Evolutionary conservation across 2,329 filamentous ascomycete genomes (phyloP), one percentile per base, ranked within the genome.

Genomic region (Xylaria sp.): DNA sequence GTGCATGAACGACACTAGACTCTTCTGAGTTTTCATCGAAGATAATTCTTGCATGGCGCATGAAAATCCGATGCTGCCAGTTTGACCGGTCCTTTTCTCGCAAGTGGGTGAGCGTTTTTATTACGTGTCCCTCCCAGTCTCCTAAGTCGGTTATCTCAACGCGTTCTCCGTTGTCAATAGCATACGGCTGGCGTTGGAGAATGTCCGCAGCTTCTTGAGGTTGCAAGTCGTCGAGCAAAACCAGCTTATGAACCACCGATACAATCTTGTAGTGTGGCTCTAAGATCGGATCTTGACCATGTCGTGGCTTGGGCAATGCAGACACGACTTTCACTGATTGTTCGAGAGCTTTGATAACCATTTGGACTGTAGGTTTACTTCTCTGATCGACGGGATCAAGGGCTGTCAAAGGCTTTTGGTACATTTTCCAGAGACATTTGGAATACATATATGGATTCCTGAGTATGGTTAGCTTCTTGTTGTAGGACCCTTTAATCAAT

Each of bases 201-300:
- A 88, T 81, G 52, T 84, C 76, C 43, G 85, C 85, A 0, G 82
- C 88, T 18, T 85, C 83, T 55, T 83, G 80, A n/a, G 81, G 80
- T 2, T 80, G 70, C 5, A 89, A 74, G 36, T 88, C 84, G 15
- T 82, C 80, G 15, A 83, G 81, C 41, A 83, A 84, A 18, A 97
- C 92, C 28, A 97, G 86, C 79, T 98, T 97, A 82, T 97, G 90
- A 7, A 94, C 82, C 25, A 96, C 84, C 1, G 92, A 92, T 43
- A 96, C 87, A 23, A 97, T 90, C 81, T 97, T 97, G 84, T 97
- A 97, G 78, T 97, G 94, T 3, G 94, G 94, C 78, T 97, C 94
- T 18, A 98, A 86, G 28, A 97, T 90, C 0, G 93, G 94, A 69
- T 97, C 94, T 68, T 82, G 83, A 23, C 86, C 90, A 77, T 85